Percentiles rank a stretch among this genome's conserved stretches.
Evolutionary conservation across 495 filamentous ascomycete species (phyloP).

Genomic region (Pseudoneurospora amorphoporcata): DNA sequence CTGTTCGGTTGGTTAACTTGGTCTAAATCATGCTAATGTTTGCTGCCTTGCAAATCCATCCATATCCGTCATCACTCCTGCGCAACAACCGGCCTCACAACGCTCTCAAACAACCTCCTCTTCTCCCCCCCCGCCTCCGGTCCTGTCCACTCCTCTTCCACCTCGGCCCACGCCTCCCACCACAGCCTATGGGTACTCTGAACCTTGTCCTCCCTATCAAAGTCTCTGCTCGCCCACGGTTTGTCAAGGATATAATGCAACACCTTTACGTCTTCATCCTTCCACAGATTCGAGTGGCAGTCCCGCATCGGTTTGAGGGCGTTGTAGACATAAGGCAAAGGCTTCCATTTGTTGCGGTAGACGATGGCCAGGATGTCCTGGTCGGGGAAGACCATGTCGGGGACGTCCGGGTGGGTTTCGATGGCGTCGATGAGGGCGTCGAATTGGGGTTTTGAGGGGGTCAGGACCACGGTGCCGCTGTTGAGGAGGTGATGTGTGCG

Average conservation of each 20-base stretch:
- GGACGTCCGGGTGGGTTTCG: conserved; percentile 32
- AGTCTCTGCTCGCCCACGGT: conserved; percentile 28
- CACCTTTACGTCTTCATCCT: conserved; percentile 26
- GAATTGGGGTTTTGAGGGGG: conserved; percentile 23
- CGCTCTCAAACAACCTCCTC: conserved; percentile 22
- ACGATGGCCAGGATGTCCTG: conserved; percentile 31
- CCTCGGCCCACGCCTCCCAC: conserved; percentile 26
- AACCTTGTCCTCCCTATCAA: conserved; percentile 18
- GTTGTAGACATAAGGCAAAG: conserved; percentile 28
- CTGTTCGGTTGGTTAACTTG: no score
- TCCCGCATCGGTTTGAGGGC: conserved; percentile 30
- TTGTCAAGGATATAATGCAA: conserved; percentile 31
- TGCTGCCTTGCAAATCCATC: no score
- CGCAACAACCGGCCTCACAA: conserved; percentile 29
- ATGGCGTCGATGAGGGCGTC: conserved; percentile 26
- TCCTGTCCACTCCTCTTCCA: conserved; percentile 27
- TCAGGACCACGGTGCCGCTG: conserved; percentile 28
- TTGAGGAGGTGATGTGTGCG: conserved; percentile 32
- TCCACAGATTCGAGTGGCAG: conserved; percentile 23
- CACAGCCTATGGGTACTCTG: conserved; percentile 29
- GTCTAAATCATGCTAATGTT: no score
- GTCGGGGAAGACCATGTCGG: conserved; percentile 32
- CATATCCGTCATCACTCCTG: conserved; percentile 14
- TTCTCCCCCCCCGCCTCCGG: conserved; percentile 14
- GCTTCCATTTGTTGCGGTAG: conserved; percentile 28